Base-by-base conservation (phyloP, 2,329 filamentous ascomycete species). In the Cytospora piceae region DNA sequence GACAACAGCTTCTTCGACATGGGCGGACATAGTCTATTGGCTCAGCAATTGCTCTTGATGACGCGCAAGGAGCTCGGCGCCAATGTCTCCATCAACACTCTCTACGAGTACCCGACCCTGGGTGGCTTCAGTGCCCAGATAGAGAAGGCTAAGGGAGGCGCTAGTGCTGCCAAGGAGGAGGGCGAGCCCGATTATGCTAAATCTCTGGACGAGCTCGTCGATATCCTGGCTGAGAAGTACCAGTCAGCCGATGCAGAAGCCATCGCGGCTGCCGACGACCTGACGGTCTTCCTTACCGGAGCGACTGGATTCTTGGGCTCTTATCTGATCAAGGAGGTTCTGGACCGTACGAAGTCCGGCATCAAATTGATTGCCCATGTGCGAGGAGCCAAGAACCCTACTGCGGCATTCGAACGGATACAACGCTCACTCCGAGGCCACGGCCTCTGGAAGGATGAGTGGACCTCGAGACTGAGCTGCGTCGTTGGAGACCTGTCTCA, bases 221-320 rank as follows among this genome's bases (percentile, higher is more conserved):
- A 76, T 17, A 77, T 67, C n/a, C 73, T 81, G 5, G 75, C 87
- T 1, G 69, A 70, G 46, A 73, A 64, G 15, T 72, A 62, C 52
- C 63, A 67, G 56, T 59, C 69, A 14, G 65, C 74, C 7, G 70
- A 75, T 56, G 56, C 72, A 29, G 67, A 67, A 8, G 65, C 70
- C n/a, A 71, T 76, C 31, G 67, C 70, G 3, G 66, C 79, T 67
- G 56, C 72, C 69, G 51, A 71, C 51, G 58, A 64, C 39, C 71
- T 80, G 39, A 93, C 89, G 0, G 83, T 95, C 14, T 91, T 97
- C 76, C 79, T 97, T 6, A 97, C 94, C 3, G 93, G 94, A 53
- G 93, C 92, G 4, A 97, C 94, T 6, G 94, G 94, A 2, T 97
- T 97, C 81, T 78, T 97, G 24, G 94, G 94, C 32, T 85, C 91